Base-by-base conservation (phyloP, 2,329 filamentous ascomycete genomes). In the Ceratocystiopsis sp. region DNA sequence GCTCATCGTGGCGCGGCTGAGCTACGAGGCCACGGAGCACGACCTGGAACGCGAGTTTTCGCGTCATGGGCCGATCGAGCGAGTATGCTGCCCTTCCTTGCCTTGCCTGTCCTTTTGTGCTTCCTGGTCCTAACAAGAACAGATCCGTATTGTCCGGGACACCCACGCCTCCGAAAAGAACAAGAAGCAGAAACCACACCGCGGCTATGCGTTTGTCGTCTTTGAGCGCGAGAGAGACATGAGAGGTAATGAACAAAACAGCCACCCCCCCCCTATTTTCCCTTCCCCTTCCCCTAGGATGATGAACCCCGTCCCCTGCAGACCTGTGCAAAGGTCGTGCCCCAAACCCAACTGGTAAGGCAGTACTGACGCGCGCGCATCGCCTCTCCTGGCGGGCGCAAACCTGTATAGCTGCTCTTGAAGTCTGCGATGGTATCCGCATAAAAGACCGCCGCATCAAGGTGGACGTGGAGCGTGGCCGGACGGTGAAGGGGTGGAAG, bases 191-290 rank as follows among this genome's bases (percentile, higher is more conserved):
- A 86, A 86, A 65, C 66, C 79, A 41, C 84, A 93, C 57, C 73
- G 80, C 55, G 91, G 91, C 48, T 98, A 98, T 61, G 91, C 85
- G 48, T 98, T 98, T 58, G 81, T 98, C 53, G 84, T 96, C 43
- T 98, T 89, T 59, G 89, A 96, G 63, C 80, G 84, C 60, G 91
- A 96, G 65, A 87, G 89, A 63, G 91, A 96, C 60, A 95, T 96
- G 87, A 93, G 93, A 85, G 86, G 87, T 95, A 93, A 76, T 66
- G 35, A 44, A 32, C 16, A n/a, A n/a, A n/a, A n/a, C 6, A 29
- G 10, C 25, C 6, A 11, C 25, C 6, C 25, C 25, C 25, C 25
- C 25, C 46, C 49, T 48, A 43, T 56, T 51, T 54, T 51, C 45
- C 45, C 46, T 45, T 46, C 45, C 51, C 49, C 50, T 48, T 48